Conservation (phyloP, 495 filamentous ascomycete species). For the Aspergillus ellipticus region DNA sequence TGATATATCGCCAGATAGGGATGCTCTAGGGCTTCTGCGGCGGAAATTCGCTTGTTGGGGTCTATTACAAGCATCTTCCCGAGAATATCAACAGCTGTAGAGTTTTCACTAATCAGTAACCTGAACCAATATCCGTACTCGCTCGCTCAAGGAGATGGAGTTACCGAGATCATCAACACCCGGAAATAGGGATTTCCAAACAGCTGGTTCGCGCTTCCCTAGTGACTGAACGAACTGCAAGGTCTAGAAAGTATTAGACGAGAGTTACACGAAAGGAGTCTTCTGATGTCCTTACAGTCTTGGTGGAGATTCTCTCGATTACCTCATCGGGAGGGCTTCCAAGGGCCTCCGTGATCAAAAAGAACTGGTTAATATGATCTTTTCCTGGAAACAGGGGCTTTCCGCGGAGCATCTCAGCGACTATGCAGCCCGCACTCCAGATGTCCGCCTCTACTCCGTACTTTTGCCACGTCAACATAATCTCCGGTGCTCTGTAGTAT, state of each 20-base stretch:
- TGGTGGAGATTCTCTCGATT: conserved; percentile 94
- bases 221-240: conserved; percentile 92
- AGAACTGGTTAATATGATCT: conserved; percentile 99
- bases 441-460: conserved; percentile 99
- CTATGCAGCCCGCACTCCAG: conserved; percentile 98
- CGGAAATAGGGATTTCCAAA: conserved; percentile 83
- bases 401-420: conserved; percentile 97
- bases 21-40: conserved; percentile 77
- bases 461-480: conserved; percentile 99
- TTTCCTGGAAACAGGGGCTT: conserved; percentile 98
- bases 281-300: conserved; percentile 70
- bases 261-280: background rate
- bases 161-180: conserved; percentile 84
- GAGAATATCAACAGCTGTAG: conserved; percentile 81
- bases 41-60: conserved; percentile 83
- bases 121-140: background rate
- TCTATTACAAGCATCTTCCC: conserved; percentile 98
- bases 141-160: conserved; percentile 10
- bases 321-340: conserved; percentile 97
- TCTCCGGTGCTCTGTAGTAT: conserved; percentile 98
- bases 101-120: background rate
- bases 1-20: conserved; percentile 95
- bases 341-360: conserved; percentile 94
- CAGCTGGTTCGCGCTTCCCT: conserved; percentile 82
- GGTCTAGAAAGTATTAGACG: conserved; percentile 58